These are phyloP conservation scores for Fistulinella prunicolor DNA, from an alignment of 768 basidiomycete species.

Conservation along the genomic window DNA sequence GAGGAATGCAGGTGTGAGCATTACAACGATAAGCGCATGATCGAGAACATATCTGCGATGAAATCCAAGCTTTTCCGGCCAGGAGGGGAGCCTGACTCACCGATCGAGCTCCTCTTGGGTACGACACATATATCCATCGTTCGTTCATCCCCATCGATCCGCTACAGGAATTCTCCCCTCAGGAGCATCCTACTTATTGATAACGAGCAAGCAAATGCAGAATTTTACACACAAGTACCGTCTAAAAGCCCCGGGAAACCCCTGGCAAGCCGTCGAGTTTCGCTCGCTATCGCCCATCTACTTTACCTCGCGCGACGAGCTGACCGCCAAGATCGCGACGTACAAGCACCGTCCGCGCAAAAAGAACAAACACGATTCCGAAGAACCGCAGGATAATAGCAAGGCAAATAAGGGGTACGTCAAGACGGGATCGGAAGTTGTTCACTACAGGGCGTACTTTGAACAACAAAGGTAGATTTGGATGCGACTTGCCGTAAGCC, in stretches of 20 bases:
- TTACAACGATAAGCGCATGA: constrained; percentile 37
- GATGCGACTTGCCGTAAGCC: too few species aligned
- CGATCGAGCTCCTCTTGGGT: constrained; percentile 48
- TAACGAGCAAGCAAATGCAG: constrained; percentile 34
- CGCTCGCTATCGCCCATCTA: constrained; percentile 49
- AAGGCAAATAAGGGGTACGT: constrained; percentile 41
- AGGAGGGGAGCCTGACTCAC: constrained; percentile 19
- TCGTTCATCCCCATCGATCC: not conserved
- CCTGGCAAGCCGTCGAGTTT: constrained; percentile 29
- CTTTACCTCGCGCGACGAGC: constrained; percentile 32
- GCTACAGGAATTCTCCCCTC: constrained; percentile 43
- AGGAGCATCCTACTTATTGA: constrained; percentile 46
- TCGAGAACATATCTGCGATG: constrained; percentile 26
- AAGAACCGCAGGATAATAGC: constrained; percentile 34
- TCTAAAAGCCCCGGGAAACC: constrained; percentile 9
- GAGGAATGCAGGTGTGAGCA: constrained; percentile 22
- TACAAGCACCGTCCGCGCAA: constrained; percentile 40
- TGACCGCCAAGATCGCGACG: constrained; percentile 37
- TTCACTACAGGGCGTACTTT: constrained; percentile 38
- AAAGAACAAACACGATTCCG: constrained; percentile 21
- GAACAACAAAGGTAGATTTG: constrained; percentile 41
- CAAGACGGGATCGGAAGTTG: constrained; percentile 15
- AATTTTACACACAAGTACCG: constrained; percentile 20
- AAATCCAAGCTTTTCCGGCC: constrained; percentile 32
- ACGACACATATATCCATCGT: not conserved